Conservation (phyloP, 106 monocot genomes). For the Dendrobium huoshanense region DNA sequence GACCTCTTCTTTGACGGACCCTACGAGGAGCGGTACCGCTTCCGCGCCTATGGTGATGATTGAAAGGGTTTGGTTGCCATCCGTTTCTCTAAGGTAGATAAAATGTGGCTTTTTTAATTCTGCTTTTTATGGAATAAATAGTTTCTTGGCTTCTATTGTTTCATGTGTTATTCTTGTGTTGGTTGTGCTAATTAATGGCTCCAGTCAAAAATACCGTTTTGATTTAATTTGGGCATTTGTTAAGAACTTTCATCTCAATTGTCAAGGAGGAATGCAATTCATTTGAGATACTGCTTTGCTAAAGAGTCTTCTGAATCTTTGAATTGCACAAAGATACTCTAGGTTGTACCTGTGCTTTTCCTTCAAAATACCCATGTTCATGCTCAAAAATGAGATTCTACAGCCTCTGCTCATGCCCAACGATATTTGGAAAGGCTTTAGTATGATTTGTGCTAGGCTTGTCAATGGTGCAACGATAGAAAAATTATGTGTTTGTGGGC, state of each 20-base stretch:
- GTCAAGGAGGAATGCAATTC: not conserved
- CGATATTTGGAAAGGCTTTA: no score
- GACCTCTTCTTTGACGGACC: conserved; percentile 82
- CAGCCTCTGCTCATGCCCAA: no score
- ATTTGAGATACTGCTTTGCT: not conserved
- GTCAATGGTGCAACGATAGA: no score
- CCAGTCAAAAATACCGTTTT: not conserved
- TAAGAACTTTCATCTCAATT: not conserved
- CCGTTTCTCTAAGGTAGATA: not conserved
- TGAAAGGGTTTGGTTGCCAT: not conserved
- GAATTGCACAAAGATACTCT: no score
- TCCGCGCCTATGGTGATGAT: conserved; percentile 78
- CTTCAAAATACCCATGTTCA: no score
- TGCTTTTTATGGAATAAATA: not conserved
- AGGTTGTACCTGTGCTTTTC: no score
- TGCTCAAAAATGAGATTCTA: no score
- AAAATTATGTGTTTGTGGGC: no score
- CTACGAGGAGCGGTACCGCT: conserved; percentile 89
- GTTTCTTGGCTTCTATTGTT: not conserved
- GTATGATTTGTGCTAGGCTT: no score
- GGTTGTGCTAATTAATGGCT: not conserved
- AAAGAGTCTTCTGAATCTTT: no score
- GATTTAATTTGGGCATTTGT: not conserved
- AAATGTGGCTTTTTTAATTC: not conserved
- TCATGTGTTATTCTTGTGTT: not conserved